Base-by-base conservation (phyloP, 1,284 basidiomycete genomes). In the Trichosporon asahii region DNA sequence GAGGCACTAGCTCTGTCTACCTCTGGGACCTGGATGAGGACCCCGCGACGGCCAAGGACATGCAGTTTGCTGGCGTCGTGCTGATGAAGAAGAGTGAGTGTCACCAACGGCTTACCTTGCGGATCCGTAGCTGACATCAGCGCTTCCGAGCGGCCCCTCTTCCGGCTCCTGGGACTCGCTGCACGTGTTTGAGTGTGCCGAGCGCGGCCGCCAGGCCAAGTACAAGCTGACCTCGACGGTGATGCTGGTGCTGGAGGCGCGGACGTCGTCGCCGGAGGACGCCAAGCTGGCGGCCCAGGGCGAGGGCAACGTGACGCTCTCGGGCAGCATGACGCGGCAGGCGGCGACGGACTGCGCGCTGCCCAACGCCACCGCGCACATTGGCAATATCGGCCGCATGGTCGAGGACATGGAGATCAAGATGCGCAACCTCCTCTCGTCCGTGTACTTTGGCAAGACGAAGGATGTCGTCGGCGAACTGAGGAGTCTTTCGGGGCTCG, bases 351-450 rank as follows among this genome's bases (percentile, higher is more conserved):
- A 96, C 79, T 90, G 88, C 83, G 88, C 92, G n/a, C 80, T 96
- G 61, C 88, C 91, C 23, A 90, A 91, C 76, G 80, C 87, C 37
- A 87, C 89, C 23, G 90, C 91, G 46, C 97, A 99, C 83, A 91
- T 99, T 70, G 88, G 89, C 66, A 99, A 99, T 84, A 90, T 92
- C 18, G 97, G 97, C 3, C 89, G 88, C 75, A 91, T 98, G 89
- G 90, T 99, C 75, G 97, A 99, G 84, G 96, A 98, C 75, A 95
- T 96, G 91, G 97, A 99, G 68, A 93, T 94, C 81, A 98, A 98
- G 86, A 95, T 98, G 91, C 89, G 97, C 64, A 98, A 97, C 82
- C 86, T 95, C 70, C 86, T 99, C 63, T 93, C 96, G 79, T 94
- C 97, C 85, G 96, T 99, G 18, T 98, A 98, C 85, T 98, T 98